Evolutionary conservation across 2,329 filamentous ascomycete species (phyloP), one percentile per base, ranked within the genome.

Genomic region (Curvularia lunata): DNA sequence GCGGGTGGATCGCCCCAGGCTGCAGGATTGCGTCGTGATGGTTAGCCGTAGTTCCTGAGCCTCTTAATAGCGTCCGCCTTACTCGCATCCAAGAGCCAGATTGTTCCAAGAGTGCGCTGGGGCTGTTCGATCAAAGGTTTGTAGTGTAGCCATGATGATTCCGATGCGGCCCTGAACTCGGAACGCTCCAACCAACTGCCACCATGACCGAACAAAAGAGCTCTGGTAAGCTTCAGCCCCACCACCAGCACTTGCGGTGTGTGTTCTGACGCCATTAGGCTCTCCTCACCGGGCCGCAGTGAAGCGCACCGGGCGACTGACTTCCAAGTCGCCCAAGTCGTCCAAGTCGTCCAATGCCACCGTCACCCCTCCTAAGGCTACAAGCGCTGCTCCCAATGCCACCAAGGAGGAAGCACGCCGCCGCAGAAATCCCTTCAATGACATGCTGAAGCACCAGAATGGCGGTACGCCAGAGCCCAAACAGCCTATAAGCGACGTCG

Each of bases 361-460:
- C 45, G 68, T 58, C 27, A 64, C 71, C 4, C 71, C 73, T 9
- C 72, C 74, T 13, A 75, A 70, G 60, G 72, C 71, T 23, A 68
- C 71, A 8, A 57, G 71, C 45, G 61, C 66, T 21, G 56, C 70
- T 30, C 50, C 61, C 16, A 74, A 72, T 41, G 61, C 59, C 5
- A 73, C 66, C 48, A 75, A 74, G 48, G 72, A 75, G 37, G 69
- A 75, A 41, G 48, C 68, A 12, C 70, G 70, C 23, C 68, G 72
- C 10, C 67, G 65, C 30, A 71, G 66, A 41, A 70, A 69, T 45
- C 64, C 67, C 8, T 67, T 75, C 46, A 70, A 73, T 66, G 71
- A 75, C 40, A 74, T 75, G 66, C 60, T 75, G 6, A 56, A 48
- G 52, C 58, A 53, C 16, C 38, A 45, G 25, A 57, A 49, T 27